Conservation (phyloP, 192 early-diverging fungal species). For the Coemansia sp. region DNA sequence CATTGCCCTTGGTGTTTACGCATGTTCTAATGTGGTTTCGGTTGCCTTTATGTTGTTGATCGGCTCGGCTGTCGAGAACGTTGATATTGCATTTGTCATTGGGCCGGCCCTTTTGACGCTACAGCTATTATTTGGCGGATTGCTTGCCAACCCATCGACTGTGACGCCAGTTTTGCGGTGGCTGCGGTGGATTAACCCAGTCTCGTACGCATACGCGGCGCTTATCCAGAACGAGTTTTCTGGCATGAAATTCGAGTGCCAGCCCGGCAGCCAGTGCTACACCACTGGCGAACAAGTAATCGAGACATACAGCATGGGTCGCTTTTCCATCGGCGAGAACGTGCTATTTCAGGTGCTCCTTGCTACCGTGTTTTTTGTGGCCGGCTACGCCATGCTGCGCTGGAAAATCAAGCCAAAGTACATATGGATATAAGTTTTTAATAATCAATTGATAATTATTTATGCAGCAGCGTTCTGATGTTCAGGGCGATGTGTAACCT, state of each 20-base stretch:
- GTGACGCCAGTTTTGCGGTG: slow-evolving; percentile 49
- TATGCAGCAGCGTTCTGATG: slow-evolving; percentile 55
- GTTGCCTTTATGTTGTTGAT: slow-evolving; percentile 51
- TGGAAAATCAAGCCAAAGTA: slow-evolving; percentile 56
- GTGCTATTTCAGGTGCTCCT: slow-evolving; percentile 30
- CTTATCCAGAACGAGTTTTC: slow-evolving; percentile 51
- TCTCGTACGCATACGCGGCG: slow-evolving; percentile 50
- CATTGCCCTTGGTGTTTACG: slow-evolving; percentile 34
- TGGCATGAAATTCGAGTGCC: slow-evolving; percentile 38
- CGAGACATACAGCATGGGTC: slow-evolving; percentile 35
- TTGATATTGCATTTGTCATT: slow-evolving; percentile 48
- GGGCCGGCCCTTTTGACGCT: slow-evolving; percentile 46
- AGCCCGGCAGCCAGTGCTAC: slow-evolving; percentile 29
- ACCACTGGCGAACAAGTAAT: slow-evolving; percentile 41
- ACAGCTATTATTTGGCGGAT: slow-evolving; percentile 52
- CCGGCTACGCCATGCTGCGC: slow-evolving; percentile 42
- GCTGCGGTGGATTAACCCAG: slow-evolving; percentile 53
- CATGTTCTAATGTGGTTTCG: slow-evolving; percentile 42
- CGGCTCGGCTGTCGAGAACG: slow-evolving; percentile 32
- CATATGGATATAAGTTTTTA: slow-evolving; percentile 29
- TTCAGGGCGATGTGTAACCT: slow-evolving; percentile 80
- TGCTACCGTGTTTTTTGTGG: slow-evolving; percentile 22
- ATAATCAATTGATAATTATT: neutral
- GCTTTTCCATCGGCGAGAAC: slow-evolving; percentile 33
- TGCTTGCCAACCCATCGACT: slow-evolving; percentile 45